phyloP scores from a whole-genome alignment of 805 yeast genomes.

The Metschnikowia koreensis region DNA sequence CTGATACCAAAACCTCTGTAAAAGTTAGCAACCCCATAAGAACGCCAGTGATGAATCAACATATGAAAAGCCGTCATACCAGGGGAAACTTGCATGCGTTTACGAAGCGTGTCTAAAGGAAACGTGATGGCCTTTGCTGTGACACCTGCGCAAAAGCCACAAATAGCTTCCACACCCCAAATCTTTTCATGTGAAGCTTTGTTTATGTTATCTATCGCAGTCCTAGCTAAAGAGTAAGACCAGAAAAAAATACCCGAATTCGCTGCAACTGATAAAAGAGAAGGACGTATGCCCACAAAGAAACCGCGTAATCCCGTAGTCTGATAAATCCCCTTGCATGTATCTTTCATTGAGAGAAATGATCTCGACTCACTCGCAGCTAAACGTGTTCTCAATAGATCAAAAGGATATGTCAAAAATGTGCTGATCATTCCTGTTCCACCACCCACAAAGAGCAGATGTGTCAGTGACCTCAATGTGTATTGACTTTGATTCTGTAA shows the following conservation, averaged over 20 bases:
- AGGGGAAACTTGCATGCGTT: slow-evolving; percentile 63
- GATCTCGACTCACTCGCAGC: slow-evolving; percentile 55
- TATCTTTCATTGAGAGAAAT: slow-evolving; percentile 37
- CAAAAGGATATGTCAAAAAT: slow-evolving; percentile 79
- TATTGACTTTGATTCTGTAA: slow-evolving; percentile 22
- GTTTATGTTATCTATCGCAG: slow-evolving; percentile 25
- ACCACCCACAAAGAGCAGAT: slow-evolving; percentile 64
- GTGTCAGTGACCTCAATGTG: slow-evolving; percentile 34
- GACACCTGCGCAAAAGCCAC: slow-evolving; percentile 77
- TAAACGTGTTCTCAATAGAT: slow-evolving; percentile 80
- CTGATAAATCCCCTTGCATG: slow-evolving; percentile 26
- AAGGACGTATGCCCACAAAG: slow-evolving; percentile 49
- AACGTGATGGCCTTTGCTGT: slow-evolving; percentile 71
- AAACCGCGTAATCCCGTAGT: slow-evolving; percentile 44
- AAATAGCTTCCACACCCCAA: slow-evolving; percentile 49
- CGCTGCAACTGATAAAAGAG: slow-evolving; percentile 62
- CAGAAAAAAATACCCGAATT: slow-evolving; percentile 76
- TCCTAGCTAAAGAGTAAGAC: slow-evolving; percentile 54
- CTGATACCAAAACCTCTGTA: slow-evolving; percentile 76
- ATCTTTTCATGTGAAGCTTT: slow-evolving; percentile 14
- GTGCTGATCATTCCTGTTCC: slow-evolving; percentile 78
- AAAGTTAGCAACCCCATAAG: slow-evolving; percentile 65
- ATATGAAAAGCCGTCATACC: slow-evolving; percentile 24
- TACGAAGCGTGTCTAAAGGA: slow-evolving; percentile 82
- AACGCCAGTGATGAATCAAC: slow-evolving; percentile 38